Base-by-base conservation (phyloP, 352 stramenopile genomes). In the Phytophthora agathidicida region DNA sequence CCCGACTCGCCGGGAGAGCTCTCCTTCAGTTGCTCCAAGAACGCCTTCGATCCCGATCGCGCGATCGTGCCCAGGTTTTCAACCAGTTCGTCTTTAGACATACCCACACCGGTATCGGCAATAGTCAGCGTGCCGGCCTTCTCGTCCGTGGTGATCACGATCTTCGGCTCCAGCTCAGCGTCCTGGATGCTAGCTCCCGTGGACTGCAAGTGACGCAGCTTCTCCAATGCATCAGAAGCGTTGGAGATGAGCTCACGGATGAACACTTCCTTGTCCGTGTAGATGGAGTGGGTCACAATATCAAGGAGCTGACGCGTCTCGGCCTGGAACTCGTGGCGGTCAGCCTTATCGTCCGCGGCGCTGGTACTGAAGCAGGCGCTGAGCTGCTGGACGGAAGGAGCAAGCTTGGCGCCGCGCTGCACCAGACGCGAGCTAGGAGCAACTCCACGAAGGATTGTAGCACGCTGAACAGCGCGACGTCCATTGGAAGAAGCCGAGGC, bases 231-330 rank as follows among this genome's bases (percentile, higher is more conserved):
- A 75, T 99, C 98, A 16, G 93, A 98, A 1, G 97, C 93, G 72
- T 99, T 99, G 20, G 93, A 99, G 50, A 99, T 98, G 11, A 99
- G 81, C 73, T 99, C 98, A 33, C 96, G 87, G 22, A 99, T 80
- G 75, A 99, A 99, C 2, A 99, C 95, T 57, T 99, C 96, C 80
- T 99, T 99, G 77, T 99, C 97, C 26, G 97, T 99, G 82, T 99
- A 99, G 51, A 99, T 96, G 14, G 97, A 99, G 77, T 99, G 94
- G 7, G 97, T 99, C 55, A 99, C 97, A 56, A 99, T 98, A 66
- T 99, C 95, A 36, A 99, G 64, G 55, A 99, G 75, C 73, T 98
- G 93, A 17, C 88, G 89, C 43, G 94, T 98, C 68, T 99, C 96
- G 16, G 96, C 93, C 66, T 98, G 89, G 75, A 98, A 99, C 65